Percentiles rank a stretch among this genome's conserved stretches.
Conservation (phyloP, 768 basidiomycete genomes). For the Mycena rebaudengoi region DNA sequence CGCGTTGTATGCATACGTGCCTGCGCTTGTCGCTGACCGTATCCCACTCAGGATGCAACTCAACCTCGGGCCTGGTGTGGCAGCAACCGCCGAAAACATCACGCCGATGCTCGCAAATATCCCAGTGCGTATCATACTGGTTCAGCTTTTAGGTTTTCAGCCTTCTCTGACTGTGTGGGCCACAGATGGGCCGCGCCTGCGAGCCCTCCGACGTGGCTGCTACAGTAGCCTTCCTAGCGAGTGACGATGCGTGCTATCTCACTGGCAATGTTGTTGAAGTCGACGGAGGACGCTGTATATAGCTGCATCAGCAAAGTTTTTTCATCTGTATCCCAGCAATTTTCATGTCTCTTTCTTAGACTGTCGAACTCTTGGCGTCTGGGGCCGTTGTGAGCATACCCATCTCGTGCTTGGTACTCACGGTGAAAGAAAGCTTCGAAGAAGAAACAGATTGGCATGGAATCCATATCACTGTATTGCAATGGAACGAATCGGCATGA, state of each 20-base stretch:
- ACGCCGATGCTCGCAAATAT: constrained; percentile 20
- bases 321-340: too few relatives aligned
- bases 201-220: constrained; percentile 13
- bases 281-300: constrained; percentile 7
- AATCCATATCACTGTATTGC: too few relatives aligned
- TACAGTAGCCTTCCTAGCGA: constrained; percentile 14
- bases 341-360: too few relatives aligned
- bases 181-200: constrained; percentile 16
- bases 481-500: too few relatives aligned
- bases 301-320: too few relatives aligned
- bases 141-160: background rate
- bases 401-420: too few relatives aligned
- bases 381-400: too few relatives aligned
- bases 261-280: constrained; percentile 15
- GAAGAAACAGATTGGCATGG: too few relatives aligned
- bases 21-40: background rate
- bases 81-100: constrained; percentile 8
- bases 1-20: background rate
- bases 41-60: constrained; percentile 12
- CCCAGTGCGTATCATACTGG: constrained; percentile 1
- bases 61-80: constrained; percentile 15
- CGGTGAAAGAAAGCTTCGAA: too few relatives aligned
- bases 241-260: constrained; percentile 15
- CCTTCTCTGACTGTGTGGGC: background rate
- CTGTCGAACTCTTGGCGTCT: too few relatives aligned